Evolutionary conservation across 73 alveolate species (phyloP).

Genomic region (Symbiodinium natans): DNA sequence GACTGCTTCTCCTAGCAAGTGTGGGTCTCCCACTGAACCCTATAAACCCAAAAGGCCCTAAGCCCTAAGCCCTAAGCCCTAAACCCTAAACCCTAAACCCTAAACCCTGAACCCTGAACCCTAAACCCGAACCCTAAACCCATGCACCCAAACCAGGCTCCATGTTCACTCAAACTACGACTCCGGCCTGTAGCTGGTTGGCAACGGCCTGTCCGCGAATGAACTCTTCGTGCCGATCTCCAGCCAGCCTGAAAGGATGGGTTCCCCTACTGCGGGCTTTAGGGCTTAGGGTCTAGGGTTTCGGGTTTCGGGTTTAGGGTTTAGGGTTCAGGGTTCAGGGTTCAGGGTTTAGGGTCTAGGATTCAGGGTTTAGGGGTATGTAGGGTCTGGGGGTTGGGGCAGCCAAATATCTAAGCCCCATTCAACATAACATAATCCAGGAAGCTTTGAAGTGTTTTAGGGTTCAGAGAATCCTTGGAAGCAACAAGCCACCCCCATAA

Average conservation of each 20-base stretch:
- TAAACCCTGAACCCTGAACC: not conserved
- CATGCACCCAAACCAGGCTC: not conserved
- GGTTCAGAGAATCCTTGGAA: too few species aligned
- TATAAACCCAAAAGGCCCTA: too few species aligned
- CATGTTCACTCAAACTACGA: not conserved
- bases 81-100: not conserved
- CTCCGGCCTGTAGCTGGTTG: slow-evolving; percentile 8
- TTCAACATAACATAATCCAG: too few species aligned
- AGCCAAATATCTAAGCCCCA: too few species aligned
- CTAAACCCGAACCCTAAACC: not conserved
- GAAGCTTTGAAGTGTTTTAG: too few species aligned
- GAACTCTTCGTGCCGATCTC: slow-evolving; percentile 61
- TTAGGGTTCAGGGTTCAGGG: not conserved
- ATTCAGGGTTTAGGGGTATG: too few species aligned
- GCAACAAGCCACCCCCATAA: too few species aligned
- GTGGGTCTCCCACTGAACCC: too few species aligned
- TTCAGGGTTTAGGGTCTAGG: not conserved
- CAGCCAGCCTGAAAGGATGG: slow-evolving; percentile 15
- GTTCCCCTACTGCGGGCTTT: not conserved
- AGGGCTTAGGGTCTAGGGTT: not conserved
- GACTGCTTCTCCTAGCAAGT: too few species aligned
- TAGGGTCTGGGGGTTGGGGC: too few species aligned
- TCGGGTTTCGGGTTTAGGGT: not conserved
- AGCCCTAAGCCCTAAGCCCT: not conserved
- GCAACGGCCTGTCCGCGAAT: slow-evolving; percentile 70